These are phyloP conservation scores for Aspergillus sparsus DNA, from an alignment of 495 filamentous ascomycete genomes.

Conservation along the genomic window DNA sequence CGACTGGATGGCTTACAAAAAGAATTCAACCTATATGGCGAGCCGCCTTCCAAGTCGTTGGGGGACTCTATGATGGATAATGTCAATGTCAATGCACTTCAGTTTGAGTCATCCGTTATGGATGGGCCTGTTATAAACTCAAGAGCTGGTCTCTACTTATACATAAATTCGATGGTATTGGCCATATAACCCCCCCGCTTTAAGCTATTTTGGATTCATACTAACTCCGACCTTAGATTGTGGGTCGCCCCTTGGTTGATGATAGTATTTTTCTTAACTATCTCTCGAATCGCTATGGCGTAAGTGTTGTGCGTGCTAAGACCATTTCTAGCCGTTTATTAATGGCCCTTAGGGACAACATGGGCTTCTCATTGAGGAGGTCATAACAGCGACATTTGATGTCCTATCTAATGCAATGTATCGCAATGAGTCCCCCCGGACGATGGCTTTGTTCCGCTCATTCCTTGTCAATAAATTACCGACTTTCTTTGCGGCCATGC, in stretches of 20 bases:
- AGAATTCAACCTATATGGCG: conserved; percentile 45
- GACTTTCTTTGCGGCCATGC: conserved; percentile 66
- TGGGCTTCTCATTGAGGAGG: conserved; percentile 70
- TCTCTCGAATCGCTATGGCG: conserved; percentile 78
- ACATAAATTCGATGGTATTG: conserved; percentile 78
- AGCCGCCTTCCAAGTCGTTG: conserved; percentile 38
- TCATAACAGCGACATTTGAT: conserved; percentile 87
- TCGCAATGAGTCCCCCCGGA: conserved; percentile 69
- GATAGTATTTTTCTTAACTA: conserved; percentile 76
- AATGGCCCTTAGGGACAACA: conserved; percentile 61
- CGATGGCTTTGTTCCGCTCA: conserved; percentile 78
- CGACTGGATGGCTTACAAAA: conserved; percentile 49
- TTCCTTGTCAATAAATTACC: conserved; percentile 95
- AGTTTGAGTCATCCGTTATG: conserved; percentile 57
- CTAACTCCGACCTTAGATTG: conserved; percentile 60
- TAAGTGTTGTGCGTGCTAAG: conserved; percentile 30
- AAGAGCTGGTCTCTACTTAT: conserved; percentile 91
- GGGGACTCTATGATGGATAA: conserved; percentile 41
- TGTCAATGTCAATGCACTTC: conserved; percentile 49
- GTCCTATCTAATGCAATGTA: conserved; percentile 83
- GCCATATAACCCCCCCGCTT: background rate
- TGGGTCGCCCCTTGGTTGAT: conserved; percentile 79
- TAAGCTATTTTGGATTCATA: conserved; percentile 1
- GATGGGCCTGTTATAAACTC: conserved; percentile 71
- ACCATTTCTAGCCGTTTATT: background rate